These are phyloP conservation scores for Oryza glaberrima DNA, from an alignment of 176 grass and related monocot species.

Conservation along the genomic window DNA sequence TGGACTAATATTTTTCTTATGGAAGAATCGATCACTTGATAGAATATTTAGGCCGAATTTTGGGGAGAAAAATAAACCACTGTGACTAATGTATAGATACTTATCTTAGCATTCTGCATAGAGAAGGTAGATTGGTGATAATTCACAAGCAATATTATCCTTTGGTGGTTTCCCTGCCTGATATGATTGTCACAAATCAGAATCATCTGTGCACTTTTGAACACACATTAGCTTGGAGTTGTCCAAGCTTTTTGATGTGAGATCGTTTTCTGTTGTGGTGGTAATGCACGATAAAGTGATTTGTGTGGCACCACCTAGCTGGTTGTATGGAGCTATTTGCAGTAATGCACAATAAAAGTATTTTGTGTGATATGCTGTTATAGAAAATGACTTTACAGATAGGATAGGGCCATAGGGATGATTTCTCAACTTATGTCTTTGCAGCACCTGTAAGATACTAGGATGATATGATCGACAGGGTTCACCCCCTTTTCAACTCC, in stretches of 20 bases:
- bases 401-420: background rate
- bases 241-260: background rate
- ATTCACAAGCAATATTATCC: background rate
- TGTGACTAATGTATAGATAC: background rate
- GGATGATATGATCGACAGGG: background rate
- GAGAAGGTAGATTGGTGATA: background rate
- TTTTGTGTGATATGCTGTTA: background rate
- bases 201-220: background rate
- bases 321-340: background rate
- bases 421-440: constrained; percentile 3
- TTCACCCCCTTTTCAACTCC: background rate
- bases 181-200: background rate
- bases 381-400: background rate
- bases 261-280: background rate
- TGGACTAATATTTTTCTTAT: no score
- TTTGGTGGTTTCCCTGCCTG: background rate
- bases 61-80: background rate
- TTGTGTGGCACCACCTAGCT: background rate
- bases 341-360: background rate
- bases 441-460: background rate
- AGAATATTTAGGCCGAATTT: background rate
- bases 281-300: background rate
- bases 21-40: background rate
- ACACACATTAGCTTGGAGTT: background rate
- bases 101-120: background rate